These are phyloP conservation scores for Aureobasidium zeae DNA, from an alignment of 2,329 filamentous ascomycete genomes.

Conservation along the genomic window DNA sequence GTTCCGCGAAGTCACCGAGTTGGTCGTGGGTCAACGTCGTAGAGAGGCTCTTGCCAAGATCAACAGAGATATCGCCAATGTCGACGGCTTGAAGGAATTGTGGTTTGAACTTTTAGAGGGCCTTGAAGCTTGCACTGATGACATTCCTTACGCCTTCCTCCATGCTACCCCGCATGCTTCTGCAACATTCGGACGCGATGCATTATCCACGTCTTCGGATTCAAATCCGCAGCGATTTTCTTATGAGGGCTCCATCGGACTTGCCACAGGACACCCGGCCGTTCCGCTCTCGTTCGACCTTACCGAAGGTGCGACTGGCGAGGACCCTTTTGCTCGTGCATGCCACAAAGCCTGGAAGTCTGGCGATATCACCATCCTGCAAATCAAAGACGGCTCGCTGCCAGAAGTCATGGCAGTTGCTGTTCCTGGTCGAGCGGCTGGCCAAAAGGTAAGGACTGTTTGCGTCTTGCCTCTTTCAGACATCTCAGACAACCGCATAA, in stretches of 20 bases:
- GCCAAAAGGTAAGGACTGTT: constrained; percentile 10
- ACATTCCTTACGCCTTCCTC: constrained; percentile 17
- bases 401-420: neutral
- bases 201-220: neutral
- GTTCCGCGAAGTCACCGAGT: constrained; percentile 17
- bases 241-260: constrained; percentile 7
- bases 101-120: constrained; percentile 17
- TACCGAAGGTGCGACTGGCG: neutral
- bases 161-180: constrained; percentile 15
- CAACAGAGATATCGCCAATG: constrained; percentile 4
- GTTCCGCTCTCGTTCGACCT: constrained; percentile 9
- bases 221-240: neutral
- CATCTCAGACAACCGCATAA: constrained; percentile 28
- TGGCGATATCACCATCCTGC: constrained; percentile 3
- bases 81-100: constrained; percentile 16
- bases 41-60: constrained; percentile 16
- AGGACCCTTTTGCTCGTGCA: constrained; percentile 1
- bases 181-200: neutral
- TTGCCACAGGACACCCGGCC: constrained; percentile 1
- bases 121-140: constrained; percentile 15
- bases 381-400: constrained; percentile 4
- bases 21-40: constrained; percentile 14
- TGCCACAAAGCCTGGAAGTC: constrained; percentile 9
- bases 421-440: neutral
- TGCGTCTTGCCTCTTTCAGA: constrained; percentile 18